Base-by-base conservation (phyloP, 768 basidiomycete species). In the Suillus spraguei region DNA sequence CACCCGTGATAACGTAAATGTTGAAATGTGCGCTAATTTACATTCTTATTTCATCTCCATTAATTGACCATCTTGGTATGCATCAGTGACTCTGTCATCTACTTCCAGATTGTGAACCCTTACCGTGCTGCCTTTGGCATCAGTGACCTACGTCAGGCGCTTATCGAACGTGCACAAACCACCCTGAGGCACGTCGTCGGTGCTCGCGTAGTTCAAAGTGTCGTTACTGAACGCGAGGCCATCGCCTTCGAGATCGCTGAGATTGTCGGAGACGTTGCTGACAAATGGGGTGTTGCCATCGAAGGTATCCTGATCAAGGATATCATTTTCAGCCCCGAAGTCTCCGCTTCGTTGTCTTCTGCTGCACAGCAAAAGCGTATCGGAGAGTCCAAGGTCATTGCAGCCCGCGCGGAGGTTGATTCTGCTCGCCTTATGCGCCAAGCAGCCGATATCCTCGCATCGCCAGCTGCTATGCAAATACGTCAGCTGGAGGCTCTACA, bases 171-270 rank as follows among this genome's bases (percentile, higher is more conserved):
- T 67, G 89, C 92, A 0, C 92, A 97, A 80, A 98, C 97, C 3
- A 99, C 97, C 17, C 83, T 99, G 24, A 88, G 97, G n/a, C 95
- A 98, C 71, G 95, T 99, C 73, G 95, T 97, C 39, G 97, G 97
- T 66, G 93, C 94, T 4, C 90, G 94, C 28, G 89, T 91, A 1
- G 92, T 99, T n/a, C 97, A 99, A 77, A 89, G 87, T 69, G 92
- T 99, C 63, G 94, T 99, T 65, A 97, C 95, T 4, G 97, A 99
- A 78, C 93, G 97, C 65, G 97, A 99, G 71, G 95, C 91, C 47
- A 95, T 97, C 67, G 96, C 96, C 11, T 90, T 91, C 71, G 96
- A 99, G 77, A 97, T 99, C 65, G 97, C 95, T 60, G 94, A 97
- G 76, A 95, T 97, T 63, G 94, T 98, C 36, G 92, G 90, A 33